Evolutionary conservation across 129 eudicot species (phyloP), one percentile per base, ranked within the genome.

Genomic region (Artemisia annua): DNA sequence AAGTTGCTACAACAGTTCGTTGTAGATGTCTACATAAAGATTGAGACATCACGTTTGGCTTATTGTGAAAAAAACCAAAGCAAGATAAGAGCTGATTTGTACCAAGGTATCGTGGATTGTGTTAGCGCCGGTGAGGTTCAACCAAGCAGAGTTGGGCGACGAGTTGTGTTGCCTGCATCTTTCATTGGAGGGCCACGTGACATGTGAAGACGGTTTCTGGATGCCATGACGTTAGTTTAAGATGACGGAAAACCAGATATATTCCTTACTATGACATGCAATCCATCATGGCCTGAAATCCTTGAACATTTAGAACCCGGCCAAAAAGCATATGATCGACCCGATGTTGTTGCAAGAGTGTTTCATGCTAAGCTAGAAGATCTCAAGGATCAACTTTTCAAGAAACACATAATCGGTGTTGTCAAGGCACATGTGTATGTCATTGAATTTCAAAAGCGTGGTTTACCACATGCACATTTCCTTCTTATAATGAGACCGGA

Each of bases 261-360:
- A 0, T 82, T 82, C 18, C 19, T 82, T 2, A 73, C 86, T 7
- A 82, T 82, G 80, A 82, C 86, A 0, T 82, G 86, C 51, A 73
- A 73, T 48, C 65, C 80, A 10, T 19, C 69, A 4, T 78, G 67
- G 74, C 9, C 49, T 7, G 78, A 78, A 20, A 82, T 82, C n/a
- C 43, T 12, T 12, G 17, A 14, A 53, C 44, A 52, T 6, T 35
- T 77, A 12, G 11, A 1, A 5, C 50, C 44, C 2, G 56, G 76
- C 1, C 74, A 76, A 63, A 7, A 4, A 13, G 64, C 71, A 1
- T 77, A 83, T 53, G 26, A 67, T 67, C 19, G 74, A 17, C 83
- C 86, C 1, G 72, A 82, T 30, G 19, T 83, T 1, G 49, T 62
- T 3, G 30, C 75, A 0, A 67, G 63, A 67, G 53, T 78, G 0